phyloP scores from a whole-genome alignment of 164 flowering plant genomes.

The Chloranthus sessilifolius region DNA sequence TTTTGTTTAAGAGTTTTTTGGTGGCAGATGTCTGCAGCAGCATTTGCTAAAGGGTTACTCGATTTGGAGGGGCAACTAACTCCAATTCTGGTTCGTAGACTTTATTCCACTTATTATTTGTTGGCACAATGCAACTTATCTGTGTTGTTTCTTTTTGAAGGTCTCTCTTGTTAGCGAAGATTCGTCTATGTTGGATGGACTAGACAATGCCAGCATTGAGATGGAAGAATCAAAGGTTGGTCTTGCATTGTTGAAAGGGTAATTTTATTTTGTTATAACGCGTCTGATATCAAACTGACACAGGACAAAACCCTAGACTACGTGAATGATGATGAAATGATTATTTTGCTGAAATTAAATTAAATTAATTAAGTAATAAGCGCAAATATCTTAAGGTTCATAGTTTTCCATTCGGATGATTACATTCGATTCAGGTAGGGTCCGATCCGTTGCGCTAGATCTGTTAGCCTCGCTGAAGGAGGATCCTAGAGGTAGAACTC shows the following conservation, averaged over 20 bases:
- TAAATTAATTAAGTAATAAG: too few relatives aligned
- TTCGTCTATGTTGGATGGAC: constrained; percentile 99
- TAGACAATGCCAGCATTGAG: constrained; percentile 93
- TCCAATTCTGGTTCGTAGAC: constrained; percentile 70
- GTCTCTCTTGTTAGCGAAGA: constrained; percentile 99
- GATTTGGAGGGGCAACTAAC: constrained; percentile 98
- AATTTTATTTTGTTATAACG: not conserved
- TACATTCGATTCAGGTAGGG: too few relatives aligned
- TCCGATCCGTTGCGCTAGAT: too few relatives aligned
- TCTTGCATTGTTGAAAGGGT: constrained; percentile 2
- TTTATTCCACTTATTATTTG: not conserved
- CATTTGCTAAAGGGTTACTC: constrained; percentile 98
- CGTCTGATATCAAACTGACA: too few relatives aligned
- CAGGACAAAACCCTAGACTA: too few relatives aligned
- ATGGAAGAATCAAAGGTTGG: constrained; percentile 96
- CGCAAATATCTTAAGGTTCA: too few relatives aligned
- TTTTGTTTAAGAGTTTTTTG: constrained; percentile 6
- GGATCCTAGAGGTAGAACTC: too few relatives aligned
- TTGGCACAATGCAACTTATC: constrained; percentile 10
- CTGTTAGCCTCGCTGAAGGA: too few relatives aligned
- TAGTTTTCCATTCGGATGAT: too few relatives aligned
- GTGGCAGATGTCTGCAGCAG: constrained; percentile 98
- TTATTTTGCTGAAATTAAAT: too few relatives aligned
- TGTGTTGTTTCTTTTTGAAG: constrained; percentile 28
- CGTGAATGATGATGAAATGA: too few relatives aligned